A percentile compares a stretch with the other conserved stretches of the same genome.
Evolutionary conservation across 2,329 filamentous ascomycete species (phyloP).

Genomic region (Pseudogymnoascus sp.): DNA sequence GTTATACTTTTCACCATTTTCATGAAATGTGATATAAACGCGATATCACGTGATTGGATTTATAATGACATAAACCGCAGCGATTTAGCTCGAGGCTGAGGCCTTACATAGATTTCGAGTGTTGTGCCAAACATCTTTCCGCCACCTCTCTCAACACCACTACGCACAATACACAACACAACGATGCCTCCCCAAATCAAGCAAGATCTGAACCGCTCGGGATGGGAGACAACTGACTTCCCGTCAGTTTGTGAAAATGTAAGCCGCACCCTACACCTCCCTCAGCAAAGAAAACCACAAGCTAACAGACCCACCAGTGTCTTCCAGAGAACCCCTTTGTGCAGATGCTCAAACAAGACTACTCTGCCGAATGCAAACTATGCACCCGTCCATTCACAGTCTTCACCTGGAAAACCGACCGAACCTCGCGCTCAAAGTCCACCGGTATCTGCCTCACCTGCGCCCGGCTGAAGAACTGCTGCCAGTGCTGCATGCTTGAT

Average conservation of each 20-base stretch:
- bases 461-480: conserved; percentile 96
- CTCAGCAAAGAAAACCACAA: neutral
- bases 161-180: neutral
- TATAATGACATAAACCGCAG: conserved; percentile 5
- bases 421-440: conserved; percentile 82
- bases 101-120: neutral
- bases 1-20: neutral
- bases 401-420: conserved; percentile 90
- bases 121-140: neutral
- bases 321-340: conserved; percentile 95
- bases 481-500: conserved; percentile 98
- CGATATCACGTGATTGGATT: neutral
- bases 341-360: conserved; percentile 97
- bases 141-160: neutral
- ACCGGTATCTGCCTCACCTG: conserved; percentile 96
- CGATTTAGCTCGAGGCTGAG: conserved; percentile 4
- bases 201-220: conserved; percentile 87
- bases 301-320: conserved; percentile 46
- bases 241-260: conserved; percentile 57
- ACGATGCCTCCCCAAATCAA: conserved; percentile 86
- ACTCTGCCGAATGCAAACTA: conserved; percentile 65
- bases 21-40: neutral
- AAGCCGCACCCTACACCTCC: neutral
- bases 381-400: conserved; percentile 95
- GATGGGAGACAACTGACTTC: conserved; percentile 91